A percentile compares a stretch with the other conserved stretches of the same genome.
phyloP scores from a whole-genome alignment of 805 yeast genomes.

The Blastobotrys americana region DNA sequence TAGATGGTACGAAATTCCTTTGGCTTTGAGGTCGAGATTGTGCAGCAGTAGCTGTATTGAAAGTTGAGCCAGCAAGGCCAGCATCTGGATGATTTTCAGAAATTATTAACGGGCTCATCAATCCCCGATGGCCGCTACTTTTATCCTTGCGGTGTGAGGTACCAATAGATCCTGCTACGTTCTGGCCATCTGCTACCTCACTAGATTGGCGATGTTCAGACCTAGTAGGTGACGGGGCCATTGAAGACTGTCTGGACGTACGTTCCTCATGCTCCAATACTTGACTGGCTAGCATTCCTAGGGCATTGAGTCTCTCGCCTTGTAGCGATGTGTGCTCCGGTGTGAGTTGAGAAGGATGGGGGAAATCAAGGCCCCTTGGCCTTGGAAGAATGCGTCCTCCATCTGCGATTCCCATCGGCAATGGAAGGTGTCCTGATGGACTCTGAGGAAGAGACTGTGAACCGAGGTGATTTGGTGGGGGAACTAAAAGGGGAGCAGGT shows the following conservation, averaged over 20 bases:
- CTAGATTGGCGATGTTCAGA: background rate
- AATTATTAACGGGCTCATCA: conserved; percentile 22
- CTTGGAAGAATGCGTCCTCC: background rate
- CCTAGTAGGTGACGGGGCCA: background rate
- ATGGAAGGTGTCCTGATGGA: background rate
- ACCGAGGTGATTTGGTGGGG: background rate
- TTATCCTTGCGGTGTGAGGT: background rate
- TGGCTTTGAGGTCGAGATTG: too few relatives aligned
- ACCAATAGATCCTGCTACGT: background rate
- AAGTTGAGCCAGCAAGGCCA: too few relatives aligned
- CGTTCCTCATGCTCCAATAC: conserved; percentile 31
- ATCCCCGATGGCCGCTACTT: conserved; percentile 9
- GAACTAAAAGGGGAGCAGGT: background rate
- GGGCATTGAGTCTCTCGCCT: conserved; percentile 38
- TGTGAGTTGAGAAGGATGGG: conserved; percentile 6
- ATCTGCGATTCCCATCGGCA: background rate
- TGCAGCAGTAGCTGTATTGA: too few relatives aligned
- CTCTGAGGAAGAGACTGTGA: background rate
- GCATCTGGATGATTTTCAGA: conserved; percentile 4
- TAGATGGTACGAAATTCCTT: too few relatives aligned
- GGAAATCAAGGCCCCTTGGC: conserved; percentile 13
- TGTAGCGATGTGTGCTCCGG: too few relatives aligned
- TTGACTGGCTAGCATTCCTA: conserved; percentile 50
- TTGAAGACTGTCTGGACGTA: conserved; percentile 1
- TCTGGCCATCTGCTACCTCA: background rate